Base-by-base conservation (phyloP, 2,329 filamentous ascomycete species). In the Sporothrix curviconia region DNA sequence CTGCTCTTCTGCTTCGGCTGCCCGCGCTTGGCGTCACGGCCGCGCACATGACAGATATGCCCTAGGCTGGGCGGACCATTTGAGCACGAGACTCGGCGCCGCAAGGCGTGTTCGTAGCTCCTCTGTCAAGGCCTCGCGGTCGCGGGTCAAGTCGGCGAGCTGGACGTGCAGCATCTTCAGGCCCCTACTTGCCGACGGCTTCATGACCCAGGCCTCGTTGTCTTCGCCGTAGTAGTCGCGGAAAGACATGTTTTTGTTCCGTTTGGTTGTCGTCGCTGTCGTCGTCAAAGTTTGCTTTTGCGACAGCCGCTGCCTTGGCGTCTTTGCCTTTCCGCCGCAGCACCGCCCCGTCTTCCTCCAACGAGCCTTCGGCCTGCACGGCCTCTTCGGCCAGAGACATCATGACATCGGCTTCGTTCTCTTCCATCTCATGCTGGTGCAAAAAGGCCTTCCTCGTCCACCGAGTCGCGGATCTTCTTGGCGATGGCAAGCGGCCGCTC, bases 391-490 rank as follows among this genome's bases (percentile, higher is more conserved):
- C 90, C 49, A 95, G 76, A 1, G 82, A 81, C 24, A 89, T 81
- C 65, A 94, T 84, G 60, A 86, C 82, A 19, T 79, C 82, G 0
- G 85, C 84, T 61, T 89, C 84, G 54, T 80, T 83, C 60, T 92
- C 85, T 64, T 94, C 85, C 1, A 86, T 79, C 36, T 86, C 82
- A 65, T 96, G 92, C 65, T 89, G 86, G 63, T 89, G 84, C 15
- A 85, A 78, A n/a, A n/a, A 97, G 75, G 0, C 91, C 90, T 61
- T 96, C 92, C 72, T 97, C 94, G 66, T 99, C 94, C 58, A 99
- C 95, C 4, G 92, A 86, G 3, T 81, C 76, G 51, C 81, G 74
- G 59, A 99, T 96, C 22, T 80, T 81, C 22, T 76, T 72, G 2
- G 92, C 89, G 4, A 97, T 80, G 42, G 81, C 77, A 11, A 76